Percentiles rank a stretch among this genome's conserved stretches.
Conservation (phyloP, 345 rosid genomes). For the Hirschfeldia incana region DNA sequence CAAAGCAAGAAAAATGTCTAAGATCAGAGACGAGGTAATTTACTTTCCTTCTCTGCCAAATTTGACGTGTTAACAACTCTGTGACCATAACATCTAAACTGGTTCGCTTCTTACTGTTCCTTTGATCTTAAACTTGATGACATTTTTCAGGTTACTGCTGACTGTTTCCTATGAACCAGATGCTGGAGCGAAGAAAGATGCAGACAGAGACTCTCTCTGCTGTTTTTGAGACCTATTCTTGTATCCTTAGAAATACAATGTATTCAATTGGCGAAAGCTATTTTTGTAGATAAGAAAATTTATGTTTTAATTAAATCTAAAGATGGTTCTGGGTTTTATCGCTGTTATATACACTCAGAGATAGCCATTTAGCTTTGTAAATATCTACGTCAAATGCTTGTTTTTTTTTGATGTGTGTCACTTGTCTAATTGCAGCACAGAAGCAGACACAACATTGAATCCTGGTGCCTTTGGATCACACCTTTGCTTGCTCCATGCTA, state of each 20-base stretch:
- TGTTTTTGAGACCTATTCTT: conserved; percentile 85
- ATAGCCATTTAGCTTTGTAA: background rate
- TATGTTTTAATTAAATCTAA: too few relatives aligned
- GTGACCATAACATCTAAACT: conserved; percentile 1
- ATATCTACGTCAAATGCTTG: background rate
- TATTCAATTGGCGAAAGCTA: too few relatives aligned
- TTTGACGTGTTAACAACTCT: background rate
- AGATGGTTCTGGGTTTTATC: background rate
- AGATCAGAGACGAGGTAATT: conserved; percentile 77
- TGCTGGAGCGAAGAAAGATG: conserved; percentile 45
- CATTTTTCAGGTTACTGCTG: conserved; percentile 45
- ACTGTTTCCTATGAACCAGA: conserved; percentile 63
- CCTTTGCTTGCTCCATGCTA: conserved; percentile 77
- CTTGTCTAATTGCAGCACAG: conserved; percentile 41
- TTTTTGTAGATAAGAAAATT: background rate
- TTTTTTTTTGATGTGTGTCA: too few relatives aligned
- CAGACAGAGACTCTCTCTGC: conserved; percentile 81
- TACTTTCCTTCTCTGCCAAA: conserved; percentile 4
- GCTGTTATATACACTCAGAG: background rate
- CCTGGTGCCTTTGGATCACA: conserved; percentile 33
- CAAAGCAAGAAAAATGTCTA: conserved; percentile 59
- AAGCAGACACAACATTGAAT: conserved; percentile 38
- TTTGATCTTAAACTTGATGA: conserved; percentile 5
- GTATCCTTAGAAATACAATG: conserved; percentile 61
- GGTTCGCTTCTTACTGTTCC: background rate